Evolutionary conservation across 2,329 filamentous ascomycete genomes (phyloP).

Genomic region (Waltergamsia citrina): DNA sequence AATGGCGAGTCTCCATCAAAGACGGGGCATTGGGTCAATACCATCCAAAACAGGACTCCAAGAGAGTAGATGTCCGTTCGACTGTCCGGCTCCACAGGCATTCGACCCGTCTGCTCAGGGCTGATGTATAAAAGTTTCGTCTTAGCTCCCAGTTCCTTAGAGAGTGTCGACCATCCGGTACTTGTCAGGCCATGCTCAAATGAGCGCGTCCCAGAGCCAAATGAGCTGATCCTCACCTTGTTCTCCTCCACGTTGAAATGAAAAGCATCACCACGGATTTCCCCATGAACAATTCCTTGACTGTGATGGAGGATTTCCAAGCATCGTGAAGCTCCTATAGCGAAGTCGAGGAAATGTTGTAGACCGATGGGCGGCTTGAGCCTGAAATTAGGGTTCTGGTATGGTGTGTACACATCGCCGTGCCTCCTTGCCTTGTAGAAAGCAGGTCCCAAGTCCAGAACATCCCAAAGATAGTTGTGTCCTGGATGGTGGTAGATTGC

Average conservation of each 20-base stretch:
- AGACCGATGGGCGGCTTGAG: slow-evolving; percentile 57
- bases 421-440: slow-evolving; percentile 50
- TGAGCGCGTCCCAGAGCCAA: slow-evolving; percentile 76
- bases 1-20: slow-evolving; percentile 74
- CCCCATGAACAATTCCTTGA: slow-evolving; percentile 78
- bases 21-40: slow-evolving; percentile 69
- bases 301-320: slow-evolving; percentile 87
- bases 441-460: slow-evolving; percentile 71
- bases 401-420: slow-evolving; percentile 38
- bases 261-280: slow-evolving; percentile 84
- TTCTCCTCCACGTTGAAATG: slow-evolving; percentile 68
- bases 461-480: slow-evolving; percentile 57
- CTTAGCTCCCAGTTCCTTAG: slow-evolving; percentile 75
- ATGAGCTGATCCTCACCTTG: slow-evolving; percentile 70
- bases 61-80: slow-evolving; percentile 91
- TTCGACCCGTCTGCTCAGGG: slow-evolving; percentile 86
- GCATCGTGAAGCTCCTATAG: slow-evolving; percentile 78
- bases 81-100: slow-evolving; percentile 85
- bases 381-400: slow-evolving; percentile 31
- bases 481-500: slow-evolving; percentile 76
- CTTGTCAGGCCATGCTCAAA: slow-evolving; percentile 86
- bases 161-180: slow-evolving; percentile 76
- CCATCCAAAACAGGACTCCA: slow-evolving; percentile 80
- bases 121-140: slow-evolving; percentile 88
- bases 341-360: slow-evolving; percentile 77